phyloP scores from a whole-genome alignment of 1,284 basidiomycete species.

The Rhodotorula sp. region DNA sequence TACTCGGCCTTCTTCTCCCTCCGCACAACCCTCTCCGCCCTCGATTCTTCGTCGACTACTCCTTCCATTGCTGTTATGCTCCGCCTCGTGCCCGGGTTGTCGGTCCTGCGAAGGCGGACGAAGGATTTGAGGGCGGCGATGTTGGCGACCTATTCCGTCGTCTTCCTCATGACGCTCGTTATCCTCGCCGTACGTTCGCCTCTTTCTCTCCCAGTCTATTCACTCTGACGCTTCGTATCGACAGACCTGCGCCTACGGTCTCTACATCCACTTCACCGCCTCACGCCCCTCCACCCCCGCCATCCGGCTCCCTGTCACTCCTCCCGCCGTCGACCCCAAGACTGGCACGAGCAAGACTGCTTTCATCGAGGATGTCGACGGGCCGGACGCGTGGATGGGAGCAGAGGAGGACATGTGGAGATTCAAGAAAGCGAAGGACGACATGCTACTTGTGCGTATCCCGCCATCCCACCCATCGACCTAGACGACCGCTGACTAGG shows the following conservation, averaged over 20 bases:
- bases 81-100: neutral
- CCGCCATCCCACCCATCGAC: neutral
- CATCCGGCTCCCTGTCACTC: conserved; percentile 1
- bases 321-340: neutral
- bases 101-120: neutral
- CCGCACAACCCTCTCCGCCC: neutral
- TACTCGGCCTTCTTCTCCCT: neutral
- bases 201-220: no score
- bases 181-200: neutral
- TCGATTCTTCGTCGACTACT: neutral
- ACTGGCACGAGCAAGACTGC: neutral
- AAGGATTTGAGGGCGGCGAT: neutral
- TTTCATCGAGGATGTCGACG: neutral
- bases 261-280: neutral
- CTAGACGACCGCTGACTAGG: neutral
- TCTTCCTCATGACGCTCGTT: neutral
- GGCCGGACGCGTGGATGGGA: neutral
- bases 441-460: neutral
- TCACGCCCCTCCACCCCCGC: neutral
- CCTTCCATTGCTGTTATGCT: neutral
- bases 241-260: neutral
- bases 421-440: conserved; percentile 4
- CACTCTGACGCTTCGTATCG: neutral
- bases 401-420: neutral
- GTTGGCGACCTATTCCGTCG: neutral